Evolutionary conservation across 2,329 filamentous ascomycete genomes (phyloP), one percentile per base, ranked within the genome.

Genomic region (Madurella mycetomatis): DNA sequence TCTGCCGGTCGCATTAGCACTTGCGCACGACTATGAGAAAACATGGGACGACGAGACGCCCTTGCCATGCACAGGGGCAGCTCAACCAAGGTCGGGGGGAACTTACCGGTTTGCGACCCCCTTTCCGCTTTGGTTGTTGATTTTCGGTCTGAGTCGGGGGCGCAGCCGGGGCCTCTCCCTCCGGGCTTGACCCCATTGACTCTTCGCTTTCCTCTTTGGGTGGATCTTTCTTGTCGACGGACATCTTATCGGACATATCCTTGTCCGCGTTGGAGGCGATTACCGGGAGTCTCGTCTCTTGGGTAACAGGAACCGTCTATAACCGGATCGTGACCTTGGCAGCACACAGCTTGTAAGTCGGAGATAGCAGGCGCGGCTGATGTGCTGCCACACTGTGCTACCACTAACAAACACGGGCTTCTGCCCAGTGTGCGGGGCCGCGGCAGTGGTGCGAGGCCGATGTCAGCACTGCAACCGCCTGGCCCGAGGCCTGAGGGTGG

Each of bases 71-170:
- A 31, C 18, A 43, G 18, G 18, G 16, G 13, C 45, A 47, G 40
- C 34, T 32, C 25, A 50, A 40, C 51, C 17, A 42, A 25, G 39
- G 19, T 17, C 13, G 52, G 32, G 47, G 49, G 47, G 45, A 32
- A 73, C 81, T 72, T 85, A 97, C 94, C 68, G 94, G 94, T 78
- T 97, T 99, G 68, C 94, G 86, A 58, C 94, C 94, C 67, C 94
- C 94, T 78, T 99, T 99, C 68, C 94, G 85, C 80, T 99, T 99
- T 69, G 92, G 91, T 59, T 84, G 82, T 67, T 82, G 81, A 62
- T 70, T 72, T 65, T 84, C 81, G 16, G 58, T n/a, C 61, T 79
- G 79, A 30, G 72, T 67, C 47, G 65, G 63, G 60, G 64, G 65
- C 53, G 70, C 66, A 52, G 70, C 64, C 47, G 70, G 66, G 44